phyloP scores from a whole-genome alignment of 139 green algal genomes.

The Chlorella sorokiniana region DNA sequence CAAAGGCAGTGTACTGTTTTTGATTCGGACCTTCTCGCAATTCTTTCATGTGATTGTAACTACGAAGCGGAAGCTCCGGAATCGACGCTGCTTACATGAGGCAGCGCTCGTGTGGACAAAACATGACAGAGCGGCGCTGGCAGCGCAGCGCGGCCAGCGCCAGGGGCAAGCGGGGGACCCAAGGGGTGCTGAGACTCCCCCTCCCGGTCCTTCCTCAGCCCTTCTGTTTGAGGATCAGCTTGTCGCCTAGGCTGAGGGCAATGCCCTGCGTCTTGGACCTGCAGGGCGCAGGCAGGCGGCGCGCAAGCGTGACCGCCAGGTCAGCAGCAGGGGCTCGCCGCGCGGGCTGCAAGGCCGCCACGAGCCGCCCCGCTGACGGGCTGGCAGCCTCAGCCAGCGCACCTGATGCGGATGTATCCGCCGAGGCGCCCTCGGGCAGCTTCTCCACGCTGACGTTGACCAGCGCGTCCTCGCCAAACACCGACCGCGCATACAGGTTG shows the following conservation, averaged over 20 bases:
- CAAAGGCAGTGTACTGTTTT: too few species aligned
- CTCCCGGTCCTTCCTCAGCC: conserved; percentile 22
- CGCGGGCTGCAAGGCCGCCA: not conserved
- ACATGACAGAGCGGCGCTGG: not conserved
- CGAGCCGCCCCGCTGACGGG: conserved; percentile 46
- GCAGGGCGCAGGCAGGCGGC: not conserved
- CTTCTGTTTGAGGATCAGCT: conserved; percentile 99
- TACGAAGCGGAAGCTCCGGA: too few species aligned
- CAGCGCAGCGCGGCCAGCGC: not conserved
- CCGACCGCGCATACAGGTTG: conserved; percentile 94
- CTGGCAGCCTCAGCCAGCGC: conserved; percentile 47
- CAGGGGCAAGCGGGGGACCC: not conserved
- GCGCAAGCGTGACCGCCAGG: not conserved
- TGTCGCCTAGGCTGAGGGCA: conserved; percentile 94
- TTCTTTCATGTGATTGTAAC: too few species aligned
- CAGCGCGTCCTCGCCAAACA: conserved; percentile 98
- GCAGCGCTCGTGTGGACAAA: too few species aligned
- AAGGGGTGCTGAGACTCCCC: too few species aligned
- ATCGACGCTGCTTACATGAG: too few species aligned
- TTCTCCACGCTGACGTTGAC: conserved; percentile 98
- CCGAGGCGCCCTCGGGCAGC: conserved; percentile 82
- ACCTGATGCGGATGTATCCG: conserved; percentile 96
- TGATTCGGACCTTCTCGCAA: too few species aligned
- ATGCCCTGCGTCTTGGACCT: conserved; percentile 85
- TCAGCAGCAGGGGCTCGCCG: not conserved